Conservation (phyloP, 176 grass and related monocot species). For the Triticum dicoccoides region DNA sequence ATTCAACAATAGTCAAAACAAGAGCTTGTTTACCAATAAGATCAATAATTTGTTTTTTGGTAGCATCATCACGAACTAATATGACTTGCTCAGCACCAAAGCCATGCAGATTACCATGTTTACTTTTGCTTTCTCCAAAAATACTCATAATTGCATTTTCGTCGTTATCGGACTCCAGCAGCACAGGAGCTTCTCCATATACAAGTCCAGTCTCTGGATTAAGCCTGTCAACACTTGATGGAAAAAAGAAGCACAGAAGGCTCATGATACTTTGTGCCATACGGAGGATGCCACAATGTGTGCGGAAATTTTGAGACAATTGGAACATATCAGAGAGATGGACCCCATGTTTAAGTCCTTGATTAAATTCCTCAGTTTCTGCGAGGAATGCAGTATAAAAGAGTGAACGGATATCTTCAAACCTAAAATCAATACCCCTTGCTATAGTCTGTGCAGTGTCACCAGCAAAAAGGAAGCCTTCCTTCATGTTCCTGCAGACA, state of each 20-base stretch:
- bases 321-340: conserved; percentile 63
- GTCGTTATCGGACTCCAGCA: conserved; percentile 63
- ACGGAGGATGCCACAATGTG: conserved; percentile 67
- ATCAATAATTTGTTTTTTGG: conserved; percentile 58
- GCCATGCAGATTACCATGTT: conserved; percentile 20
- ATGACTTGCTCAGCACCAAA: conserved; percentile 90
- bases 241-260: conserved; percentile 76
- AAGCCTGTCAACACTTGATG: conserved; percentile 65
- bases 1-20: conserved; percentile 83
- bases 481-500: conserved; percentile 67
- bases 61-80: conserved; percentile 54
- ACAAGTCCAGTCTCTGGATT: conserved; percentile 71
- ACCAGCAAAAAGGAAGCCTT: conserved; percentile 84
- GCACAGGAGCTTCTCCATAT: conserved; percentile 78
- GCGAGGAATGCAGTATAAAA: conserved; percentile 69
- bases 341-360: conserved; percentile 36
- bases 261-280: conserved; percentile 80
- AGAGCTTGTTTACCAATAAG: conserved; percentile 75
- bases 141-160: conserved; percentile 85
- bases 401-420: conserved; percentile 76
- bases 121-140: conserved; percentile 54
- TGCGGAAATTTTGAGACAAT: conserved; percentile 81
- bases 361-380: conserved; percentile 11
- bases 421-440: conserved; percentile 82
- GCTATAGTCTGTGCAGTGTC: conserved; percentile 90